phyloP scores from a whole-genome alignment of 2,329 filamentous ascomycete species.

The Colletotrichum sublineola region DNA sequence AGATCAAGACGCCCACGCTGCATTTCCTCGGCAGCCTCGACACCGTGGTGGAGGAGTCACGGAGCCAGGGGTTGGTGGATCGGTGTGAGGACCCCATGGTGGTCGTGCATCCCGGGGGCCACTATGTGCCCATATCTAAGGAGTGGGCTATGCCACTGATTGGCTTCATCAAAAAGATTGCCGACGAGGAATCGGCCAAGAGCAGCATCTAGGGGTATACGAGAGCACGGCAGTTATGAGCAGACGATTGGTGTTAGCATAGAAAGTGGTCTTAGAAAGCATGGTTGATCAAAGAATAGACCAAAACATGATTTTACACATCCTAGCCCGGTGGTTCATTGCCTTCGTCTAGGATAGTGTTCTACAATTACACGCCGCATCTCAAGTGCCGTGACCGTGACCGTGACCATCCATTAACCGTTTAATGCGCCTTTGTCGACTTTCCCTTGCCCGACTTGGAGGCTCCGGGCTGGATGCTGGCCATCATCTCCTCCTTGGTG shows the following conservation, averaged over 20 bases:
- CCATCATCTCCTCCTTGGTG: constrained; percentile 99
- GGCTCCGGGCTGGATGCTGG: constrained; percentile 83
- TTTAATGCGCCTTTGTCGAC: constrained; percentile 54
- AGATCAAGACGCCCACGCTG: constrained; percentile 81
- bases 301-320: constrained; percentile 37
- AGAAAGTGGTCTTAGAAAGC: not conserved
- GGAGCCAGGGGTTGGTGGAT: constrained; percentile 77
- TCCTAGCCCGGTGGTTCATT: constrained; percentile 37
- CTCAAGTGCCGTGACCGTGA: constrained; percentile 4
- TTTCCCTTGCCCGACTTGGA: constrained; percentile 54
- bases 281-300: constrained; percentile 34
- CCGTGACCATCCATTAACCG: constrained; percentile 1
- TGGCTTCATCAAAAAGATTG: constrained; percentile 72
- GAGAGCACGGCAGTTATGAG: constrained; percentile 8
- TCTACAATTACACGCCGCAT: constrained; percentile 43
- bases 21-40: constrained; percentile 89
- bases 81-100: constrained; percentile 68
- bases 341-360: constrained; percentile 38
- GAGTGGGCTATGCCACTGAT: constrained; percentile 84
- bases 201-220: constrained; percentile 43
- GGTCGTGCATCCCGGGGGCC: constrained; percentile 85
- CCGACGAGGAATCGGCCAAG: constrained; percentile 44
- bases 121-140: constrained; percentile 87
- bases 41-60: constrained; percentile 85
- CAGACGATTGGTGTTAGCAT: constrained; percentile 38